phyloP scores from a whole-genome alignment of 352 stramenopile genomes.

The Pelagophyceae sp. region DNA sequence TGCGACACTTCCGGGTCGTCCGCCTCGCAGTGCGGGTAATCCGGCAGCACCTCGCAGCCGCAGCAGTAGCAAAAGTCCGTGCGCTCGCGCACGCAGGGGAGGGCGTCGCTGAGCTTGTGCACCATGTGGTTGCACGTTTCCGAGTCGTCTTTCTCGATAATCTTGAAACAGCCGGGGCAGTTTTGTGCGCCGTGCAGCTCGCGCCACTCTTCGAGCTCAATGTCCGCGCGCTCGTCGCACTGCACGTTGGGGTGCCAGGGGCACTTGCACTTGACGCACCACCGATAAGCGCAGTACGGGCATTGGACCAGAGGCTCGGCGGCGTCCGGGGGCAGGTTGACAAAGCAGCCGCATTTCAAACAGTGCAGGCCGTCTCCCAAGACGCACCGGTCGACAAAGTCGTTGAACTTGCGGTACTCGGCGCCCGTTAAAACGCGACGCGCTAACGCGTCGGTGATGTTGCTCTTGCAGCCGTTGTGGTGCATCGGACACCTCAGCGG shows the following conservation, averaged over 20 bases:
- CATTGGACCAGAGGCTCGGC: conserved; percentile 23
- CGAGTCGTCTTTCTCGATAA: conserved; percentile 31
- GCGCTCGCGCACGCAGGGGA: conserved; percentile 25
- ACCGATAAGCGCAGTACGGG: conserved; percentile 30
- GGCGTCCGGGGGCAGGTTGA: conserved; percentile 18
- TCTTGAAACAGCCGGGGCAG: conserved; percentile 28
- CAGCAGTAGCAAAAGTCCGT: conserved; percentile 33
- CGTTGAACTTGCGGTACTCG: conserved; percentile 22
- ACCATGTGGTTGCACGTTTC: conserved; percentile 34
- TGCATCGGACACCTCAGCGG: conserved; percentile 23
- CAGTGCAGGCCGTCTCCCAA: conserved; percentile 22
- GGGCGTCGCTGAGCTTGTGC: conserved; percentile 27
- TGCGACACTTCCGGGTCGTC: conserved; percentile 20
- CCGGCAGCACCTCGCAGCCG: conserved; percentile 24
- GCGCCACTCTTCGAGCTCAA: conserved; percentile 27
- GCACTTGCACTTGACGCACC: conserved; percentile 28
- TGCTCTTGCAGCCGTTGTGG: conserved; percentile 18
- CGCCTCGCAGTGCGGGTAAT: conserved; percentile 30
- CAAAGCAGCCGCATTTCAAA: conserved; percentile 22
- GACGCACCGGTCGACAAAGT: conserved; percentile 18
- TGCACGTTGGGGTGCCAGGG: conserved; percentile 24
- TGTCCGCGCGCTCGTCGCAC: conserved; percentile 22
- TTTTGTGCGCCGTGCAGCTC: conserved; percentile 23
- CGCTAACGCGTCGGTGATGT: background rate
- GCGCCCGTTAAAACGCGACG: conserved; percentile 9